Evolutionary conservation across 495 filamentous ascomycete species (phyloP), one percentile per base, ranked within the genome.

Genomic region (Elasticomyces elasticus): DNA sequence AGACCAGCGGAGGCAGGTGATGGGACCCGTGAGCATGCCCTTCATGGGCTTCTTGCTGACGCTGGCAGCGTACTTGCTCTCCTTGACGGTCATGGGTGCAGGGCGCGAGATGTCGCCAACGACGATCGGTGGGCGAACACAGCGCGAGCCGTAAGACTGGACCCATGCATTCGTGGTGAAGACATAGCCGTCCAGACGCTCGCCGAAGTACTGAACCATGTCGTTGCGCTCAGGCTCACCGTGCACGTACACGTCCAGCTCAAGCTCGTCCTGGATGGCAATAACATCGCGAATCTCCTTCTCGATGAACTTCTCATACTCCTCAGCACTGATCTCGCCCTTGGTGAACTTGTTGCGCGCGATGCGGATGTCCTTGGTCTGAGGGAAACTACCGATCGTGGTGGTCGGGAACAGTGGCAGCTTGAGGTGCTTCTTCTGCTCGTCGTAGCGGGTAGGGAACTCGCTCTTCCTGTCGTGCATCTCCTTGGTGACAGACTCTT

Each of bases 191-290:
- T 88, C 82, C 42, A 98, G 79, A 61, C 89, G 84, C 81, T 98
- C 92, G 71, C 92, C 92, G 66, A 98, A 98, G 82, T 96, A 98
- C 73, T 98, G 92, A 37, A 98, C 92, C 92, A 98, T 98, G 82
- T 98, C 92, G 74, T 97, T 97, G 72, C 92, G 88, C 79, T 98
- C 92, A 47, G 92, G 91, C 78, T 98, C 92, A 67, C 92, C 92
- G 76, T 98, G 92, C 56, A 98, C 92, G 67, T 86, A 84, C 66
- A 98, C 94, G 65, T 97, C 92, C 20, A 98, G 83, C 67, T 79
- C 87, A 61, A 98, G 90, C 75, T 94, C 91, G 63, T 97, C 90
- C 77, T 98, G 92, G 73, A 97, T 86, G 76, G 87, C 85, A 73
- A 98, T 78, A 66, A 89, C 86, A 43, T 87, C 80, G 64, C 86